phyloP scores from a whole-genome alignment of 1,284 basidiomycete species.

The Lignosus rhinocerotis region DNA sequence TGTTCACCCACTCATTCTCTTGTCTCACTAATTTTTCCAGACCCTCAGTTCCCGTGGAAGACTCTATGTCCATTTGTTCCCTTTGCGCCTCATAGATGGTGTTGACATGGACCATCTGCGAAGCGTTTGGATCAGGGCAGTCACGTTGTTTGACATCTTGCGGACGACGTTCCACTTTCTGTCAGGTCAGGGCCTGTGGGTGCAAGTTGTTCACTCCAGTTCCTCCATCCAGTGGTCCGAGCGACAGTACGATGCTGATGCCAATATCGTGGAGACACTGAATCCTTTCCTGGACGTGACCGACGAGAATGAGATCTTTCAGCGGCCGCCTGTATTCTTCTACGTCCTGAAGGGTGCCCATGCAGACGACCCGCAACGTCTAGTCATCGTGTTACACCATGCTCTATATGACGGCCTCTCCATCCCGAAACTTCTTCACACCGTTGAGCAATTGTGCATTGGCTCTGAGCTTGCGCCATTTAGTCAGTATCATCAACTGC shows the following conservation, averaged over 20 bases:
- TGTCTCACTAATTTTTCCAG: slow-evolving; percentile 28
- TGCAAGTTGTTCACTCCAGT: slow-evolving; percentile 43
- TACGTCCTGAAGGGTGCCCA: slow-evolving; percentile 23
- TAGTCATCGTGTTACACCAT: slow-evolving; percentile 50
- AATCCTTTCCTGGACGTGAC: slow-evolving; percentile 10
- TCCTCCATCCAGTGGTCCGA: slow-evolving; percentile 39
- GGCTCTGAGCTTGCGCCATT: slow-evolving; percentile 20
- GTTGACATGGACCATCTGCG: slow-evolving; percentile 35
- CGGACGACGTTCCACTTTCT: slow-evolving; percentile 51
- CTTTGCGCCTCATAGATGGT: slow-evolving; percentile 35
- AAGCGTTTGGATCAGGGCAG: slow-evolving; percentile 38
- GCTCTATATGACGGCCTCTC: slow-evolving; percentile 54
- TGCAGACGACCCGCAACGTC: slow-evolving; percentile 17
- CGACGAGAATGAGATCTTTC: slow-evolving; percentile 26
- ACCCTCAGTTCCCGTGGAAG: slow-evolving; percentile 46
- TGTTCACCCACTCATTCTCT: not conserved
- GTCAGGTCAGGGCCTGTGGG: slow-evolving; percentile 40
- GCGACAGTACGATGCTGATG: slow-evolving; percentile 10
- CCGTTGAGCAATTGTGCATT: slow-evolving; percentile 38
- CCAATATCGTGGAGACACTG: slow-evolving; percentile 15
- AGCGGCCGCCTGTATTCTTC: slow-evolving; percentile 39
- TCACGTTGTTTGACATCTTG: slow-evolving; percentile 39
- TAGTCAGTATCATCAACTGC: slow-evolving; percentile 38
- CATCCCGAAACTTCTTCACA: slow-evolving; percentile 37
- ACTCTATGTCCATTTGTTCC: slow-evolving; percentile 49